Conservation (phyloP, 768 basidiomycete species). For the Phylloporus arenicola region DNA sequence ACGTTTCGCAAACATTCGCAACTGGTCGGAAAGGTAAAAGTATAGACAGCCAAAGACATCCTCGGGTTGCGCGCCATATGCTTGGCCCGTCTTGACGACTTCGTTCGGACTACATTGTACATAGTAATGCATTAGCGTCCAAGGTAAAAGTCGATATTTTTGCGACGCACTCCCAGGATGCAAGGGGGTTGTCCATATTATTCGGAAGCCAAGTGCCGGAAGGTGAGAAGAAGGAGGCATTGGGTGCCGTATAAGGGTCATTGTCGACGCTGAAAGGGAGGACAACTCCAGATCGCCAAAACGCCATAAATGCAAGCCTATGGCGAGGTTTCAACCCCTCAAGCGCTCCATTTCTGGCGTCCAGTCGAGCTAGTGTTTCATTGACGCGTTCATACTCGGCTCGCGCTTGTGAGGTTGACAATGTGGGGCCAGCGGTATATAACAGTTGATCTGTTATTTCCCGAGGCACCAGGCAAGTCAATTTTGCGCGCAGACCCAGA, state of each 20-base stretch:
- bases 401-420: conserved; percentile 19
- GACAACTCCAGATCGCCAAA: conserved; percentile 37
- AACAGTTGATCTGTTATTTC: conserved; percentile 26
- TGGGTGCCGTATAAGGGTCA: conserved; percentile 36
- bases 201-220: conserved; percentile 39
- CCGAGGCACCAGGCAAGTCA: conserved; percentile 21
- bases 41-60: conserved; percentile 48
- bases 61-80: conserved; percentile 32
- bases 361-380: conserved; percentile 32
- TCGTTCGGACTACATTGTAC: conserved; percentile 31
- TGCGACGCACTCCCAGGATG: conserved; percentile 42
- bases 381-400: conserved; percentile 28
- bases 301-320: conserved; percentile 36
- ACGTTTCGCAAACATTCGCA: conserved; percentile 35
- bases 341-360: conserved; percentile 38
- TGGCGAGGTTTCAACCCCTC: conserved; percentile 37
- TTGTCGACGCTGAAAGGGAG: conserved; percentile 39
- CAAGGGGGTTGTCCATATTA: conserved; percentile 36
- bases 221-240: conserved; percentile 41
- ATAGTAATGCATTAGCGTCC: not conserved
- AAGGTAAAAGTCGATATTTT: not conserved
- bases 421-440: conserved; percentile 21
- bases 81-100: conserved; percentile 34
- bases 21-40: conserved; percentile 38
- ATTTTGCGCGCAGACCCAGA: conserved; percentile 13